These are phyloP conservation scores for Hirschioporus abietinus DNA, from an alignment of 768 basidiomycete species.

Conservation along the genomic window DNA sequence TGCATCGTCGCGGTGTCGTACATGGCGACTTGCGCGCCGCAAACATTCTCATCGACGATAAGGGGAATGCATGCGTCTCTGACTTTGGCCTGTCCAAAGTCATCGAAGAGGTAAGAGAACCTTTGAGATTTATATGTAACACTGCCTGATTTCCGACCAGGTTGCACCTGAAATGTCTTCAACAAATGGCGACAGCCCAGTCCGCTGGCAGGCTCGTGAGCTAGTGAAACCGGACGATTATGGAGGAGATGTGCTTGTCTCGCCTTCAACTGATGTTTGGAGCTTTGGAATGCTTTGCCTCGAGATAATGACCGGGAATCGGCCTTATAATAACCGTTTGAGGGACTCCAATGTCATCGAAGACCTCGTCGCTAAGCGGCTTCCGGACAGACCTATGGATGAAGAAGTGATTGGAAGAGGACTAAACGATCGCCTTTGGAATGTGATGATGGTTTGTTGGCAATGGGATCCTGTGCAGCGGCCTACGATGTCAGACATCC, in stretches of 20 bases:
- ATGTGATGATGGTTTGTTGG: slow-evolving; percentile 40
- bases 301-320: slow-evolving; percentile 39
- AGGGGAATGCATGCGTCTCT: slow-evolving; percentile 34
- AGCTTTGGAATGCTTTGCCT: slow-evolving; percentile 43
- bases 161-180: slow-evolving; percentile 1
- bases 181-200: background rate
- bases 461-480: slow-evolving; percentile 31
- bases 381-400: slow-evolving; percentile 33
- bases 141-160: background rate
- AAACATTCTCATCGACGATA: slow-evolving; percentile 37
- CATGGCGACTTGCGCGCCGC: slow-evolving; percentile 22
- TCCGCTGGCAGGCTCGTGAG: slow-evolving; percentile 39
- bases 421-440: slow-evolving; percentile 37
- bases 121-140: background rate
- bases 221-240: slow-evolving; percentile 23
- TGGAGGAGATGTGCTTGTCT: slow-evolving; percentile 13
- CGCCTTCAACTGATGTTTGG: slow-evolving; percentile 42
- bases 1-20: slow-evolving; percentile 14
- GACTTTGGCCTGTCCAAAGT: slow-evolving; percentile 39
- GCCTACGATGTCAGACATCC: slow-evolving; percentile 34
- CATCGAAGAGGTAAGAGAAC: slow-evolving; percentile 27
- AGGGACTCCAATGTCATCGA: slow-evolving; percentile 31
- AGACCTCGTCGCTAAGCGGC: slow-evolving; percentile 29
- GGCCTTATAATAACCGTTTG: slow-evolving; percentile 30
- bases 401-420: slow-evolving; percentile 21